Evolutionary conservation across 2,329 filamentous ascomycete genomes (phyloP).

Genomic region (Metarhizium sp.): DNA sequence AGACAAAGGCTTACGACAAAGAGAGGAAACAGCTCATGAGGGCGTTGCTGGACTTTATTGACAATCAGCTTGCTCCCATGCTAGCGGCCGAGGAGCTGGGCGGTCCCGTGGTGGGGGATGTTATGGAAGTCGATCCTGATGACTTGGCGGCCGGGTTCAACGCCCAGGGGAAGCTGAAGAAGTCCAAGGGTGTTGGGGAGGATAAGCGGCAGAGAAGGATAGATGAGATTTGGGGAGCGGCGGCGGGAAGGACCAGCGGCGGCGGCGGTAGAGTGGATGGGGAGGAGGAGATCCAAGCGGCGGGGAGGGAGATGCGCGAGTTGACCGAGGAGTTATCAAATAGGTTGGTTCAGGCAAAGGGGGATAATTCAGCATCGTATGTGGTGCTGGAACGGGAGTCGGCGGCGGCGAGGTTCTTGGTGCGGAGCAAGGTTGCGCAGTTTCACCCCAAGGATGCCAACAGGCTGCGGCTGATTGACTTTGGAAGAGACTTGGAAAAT

Average conservation of each 20-base stretch:
- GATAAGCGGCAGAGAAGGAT: conserved; percentile 51
- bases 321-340: conserved; percentile 54
- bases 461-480: conserved; percentile 50
- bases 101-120: conserved; percentile 70
- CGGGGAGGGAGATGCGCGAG: conserved; percentile 47
- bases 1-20: conserved; percentile 49
- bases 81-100: conserved; percentile 77
- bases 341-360: conserved; percentile 42
- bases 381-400: conserved; percentile 50
- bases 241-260: conserved; percentile 10
- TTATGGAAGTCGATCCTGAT: conserved; percentile 53
- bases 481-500: conserved; percentile 53
- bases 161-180: conserved; percentile 46
- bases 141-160: conserved; percentile 52
- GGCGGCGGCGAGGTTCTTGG: conserved; percentile 53
- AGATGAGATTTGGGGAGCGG: conserved; percentile 52
- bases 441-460: conserved; percentile 57
- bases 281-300: conserved; percentile 39
- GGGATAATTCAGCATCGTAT: conserved; percentile 47
- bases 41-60: conserved; percentile 61
- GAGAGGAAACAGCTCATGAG: conserved; percentile 53
- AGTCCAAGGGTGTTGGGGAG: conserved; percentile 28
- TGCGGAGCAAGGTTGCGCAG: conserved; percentile 55
- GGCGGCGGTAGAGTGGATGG: conserved; percentile 13
- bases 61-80: conserved; percentile 61